phyloP scores from a whole-genome alignment of 2,329 filamentous ascomycete species.

The Coniella vitis region DNA sequence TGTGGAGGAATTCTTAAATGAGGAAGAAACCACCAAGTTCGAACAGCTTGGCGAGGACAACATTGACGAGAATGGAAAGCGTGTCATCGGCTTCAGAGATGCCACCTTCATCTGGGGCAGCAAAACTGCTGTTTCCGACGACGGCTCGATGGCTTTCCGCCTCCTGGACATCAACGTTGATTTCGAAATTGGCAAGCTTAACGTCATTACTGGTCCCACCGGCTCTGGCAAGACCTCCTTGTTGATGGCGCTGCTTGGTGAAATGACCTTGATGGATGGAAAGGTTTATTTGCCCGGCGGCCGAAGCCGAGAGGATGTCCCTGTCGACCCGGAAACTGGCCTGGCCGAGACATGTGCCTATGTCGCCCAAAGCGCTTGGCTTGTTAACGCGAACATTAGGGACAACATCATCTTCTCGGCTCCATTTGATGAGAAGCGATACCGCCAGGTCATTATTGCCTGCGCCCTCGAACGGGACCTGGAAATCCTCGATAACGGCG shows the following conservation, averaged over 20 bases:
- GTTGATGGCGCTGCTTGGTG: constrained; percentile 89
- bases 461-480: constrained; percentile 89
- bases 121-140: constrained; percentile 51
- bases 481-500: constrained; percentile 84
- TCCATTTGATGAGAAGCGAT: constrained; percentile 72
- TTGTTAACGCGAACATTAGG: constrained; percentile 91
- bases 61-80: constrained; percentile 59
- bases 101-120: constrained; percentile 87
- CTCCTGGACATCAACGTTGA: constrained; percentile 77
- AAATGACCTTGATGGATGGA: constrained; percentile 84
- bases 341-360: constrained; percentile 91
- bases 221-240: constrained; percentile 94
- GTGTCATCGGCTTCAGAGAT: constrained; percentile 75
- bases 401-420: constrained; percentile 93
- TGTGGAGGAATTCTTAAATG: constrained; percentile 86
- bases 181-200: constrained; percentile 80
- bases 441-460: constrained; percentile 80
- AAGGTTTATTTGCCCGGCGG: constrained; percentile 80
- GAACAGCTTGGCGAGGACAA: constrained; percentile 69
- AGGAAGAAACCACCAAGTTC: constrained; percentile 96
- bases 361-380: constrained; percentile 93
- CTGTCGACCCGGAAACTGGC: constrained; percentile 72
- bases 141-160: constrained; percentile 69
- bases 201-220: constrained; percentile 87
- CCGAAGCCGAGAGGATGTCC: constrained; percentile 77